Percentiles rank a stretch among this genome's conserved stretches.
Evolutionary conservation across 2,329 filamentous ascomycete species (phyloP).

Genomic region (Calonectria multiphialidica): DNA sequence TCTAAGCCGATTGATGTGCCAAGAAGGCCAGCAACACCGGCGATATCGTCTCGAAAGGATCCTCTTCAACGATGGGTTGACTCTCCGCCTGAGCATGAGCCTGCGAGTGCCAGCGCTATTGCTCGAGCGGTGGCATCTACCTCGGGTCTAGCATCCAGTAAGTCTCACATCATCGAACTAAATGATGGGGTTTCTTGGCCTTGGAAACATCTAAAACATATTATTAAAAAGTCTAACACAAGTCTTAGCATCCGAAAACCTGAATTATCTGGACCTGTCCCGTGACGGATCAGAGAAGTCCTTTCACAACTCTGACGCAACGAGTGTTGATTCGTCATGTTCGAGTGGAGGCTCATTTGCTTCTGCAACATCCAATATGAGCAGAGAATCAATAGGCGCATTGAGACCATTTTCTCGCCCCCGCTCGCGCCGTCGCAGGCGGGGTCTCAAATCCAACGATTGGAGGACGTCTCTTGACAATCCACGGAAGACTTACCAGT

Average conservation of each 20-base stretch:
- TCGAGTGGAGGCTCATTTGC: constrained; percentile 15
- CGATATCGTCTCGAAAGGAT: constrained; percentile 23
- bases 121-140: constrained; percentile 40
- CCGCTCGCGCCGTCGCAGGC: constrained; percentile 22
- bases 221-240: neutral
- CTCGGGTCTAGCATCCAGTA: constrained; percentile 17
- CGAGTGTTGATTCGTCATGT: constrained; percentile 20
- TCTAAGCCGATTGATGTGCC: constrained; percentile 67
- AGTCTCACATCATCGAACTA: neutral
- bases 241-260: neutral
- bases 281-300: constrained; percentile 17
- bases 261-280: neutral
- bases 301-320: neutral
- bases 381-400: constrained; percentile 7
- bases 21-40: constrained; percentile 51
- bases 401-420: constrained; percentile 6
- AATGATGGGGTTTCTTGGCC: neutral
- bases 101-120: constrained; percentile 44
- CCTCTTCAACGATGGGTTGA: constrained; percentile 46
- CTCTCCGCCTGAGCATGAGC: constrained; percentile 47
- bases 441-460: constrained; percentile 2
- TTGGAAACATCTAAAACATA: rapidly evolving
- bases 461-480: neutral
- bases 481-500: constrained; percentile 47
- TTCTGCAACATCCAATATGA: constrained; percentile 12